Conservation (phyloP, 1,284 basidiomycete genomes). For the Tylopilus sp. region DNA sequence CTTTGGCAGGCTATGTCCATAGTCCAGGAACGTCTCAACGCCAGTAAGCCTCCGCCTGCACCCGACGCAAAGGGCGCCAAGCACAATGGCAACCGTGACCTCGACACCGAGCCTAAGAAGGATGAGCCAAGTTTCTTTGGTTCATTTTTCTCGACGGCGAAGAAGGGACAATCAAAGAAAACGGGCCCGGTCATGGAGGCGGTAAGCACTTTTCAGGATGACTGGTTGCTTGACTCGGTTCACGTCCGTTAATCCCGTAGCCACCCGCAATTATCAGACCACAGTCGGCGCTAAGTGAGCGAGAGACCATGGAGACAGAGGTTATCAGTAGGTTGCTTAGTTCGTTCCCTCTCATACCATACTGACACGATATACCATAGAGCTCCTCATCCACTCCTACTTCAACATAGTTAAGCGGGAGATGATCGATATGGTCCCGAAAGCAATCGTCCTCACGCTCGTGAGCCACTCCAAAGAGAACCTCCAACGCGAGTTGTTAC, state of each 20-base stretch:
- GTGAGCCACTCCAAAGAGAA: conserved; percentile 92
- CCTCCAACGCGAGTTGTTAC: conserved; percentile 82
- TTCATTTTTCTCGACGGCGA: conserved; percentile 81
- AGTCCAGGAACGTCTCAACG: conserved; percentile 80
- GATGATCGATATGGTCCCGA: conserved; percentile 99
- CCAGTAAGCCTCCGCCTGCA: conserved; percentile 62
- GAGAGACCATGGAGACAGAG: conserved; percentile 98
- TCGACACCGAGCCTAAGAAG: conserved; percentile 85
- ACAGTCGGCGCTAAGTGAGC: conserved; percentile 87
- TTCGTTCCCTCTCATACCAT: neutral
- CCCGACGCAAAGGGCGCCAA: conserved; percentile 70
- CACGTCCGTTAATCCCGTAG: conserved; percentile 23
- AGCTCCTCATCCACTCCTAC: conserved; percentile 88
- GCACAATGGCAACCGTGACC: conserved; percentile 87
- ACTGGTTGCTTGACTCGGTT: neutral
- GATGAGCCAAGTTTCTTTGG: conserved; percentile 94
- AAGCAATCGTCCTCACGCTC: conserved; percentile 91
- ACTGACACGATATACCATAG: conserved; percentile 38
- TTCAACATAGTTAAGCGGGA: conserved; percentile 98
- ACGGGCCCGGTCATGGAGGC: conserved; percentile 73
- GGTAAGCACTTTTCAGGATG: conserved; percentile 32
- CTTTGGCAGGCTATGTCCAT: conserved; percentile 75
- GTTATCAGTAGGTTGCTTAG: conserved; percentile 84
- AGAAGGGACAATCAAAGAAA: conserved; percentile 74
- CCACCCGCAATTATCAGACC: conserved; percentile 91